Percentiles rank a stretch among this genome's conserved stretches.
phyloP scores from a whole-genome alignment of 495 filamentous ascomycete species.

The Jackrogersella minutella region DNA sequence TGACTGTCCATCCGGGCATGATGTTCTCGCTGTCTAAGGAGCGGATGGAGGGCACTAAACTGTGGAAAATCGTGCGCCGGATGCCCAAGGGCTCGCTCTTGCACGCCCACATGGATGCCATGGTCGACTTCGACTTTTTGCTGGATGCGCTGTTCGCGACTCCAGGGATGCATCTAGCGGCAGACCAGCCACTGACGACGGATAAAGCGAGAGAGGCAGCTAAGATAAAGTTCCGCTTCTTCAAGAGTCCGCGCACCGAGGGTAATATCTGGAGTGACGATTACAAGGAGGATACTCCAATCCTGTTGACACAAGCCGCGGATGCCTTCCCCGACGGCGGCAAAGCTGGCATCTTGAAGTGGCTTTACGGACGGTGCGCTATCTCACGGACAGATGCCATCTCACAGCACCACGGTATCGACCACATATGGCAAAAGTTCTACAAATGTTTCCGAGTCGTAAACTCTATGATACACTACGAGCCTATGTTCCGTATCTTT shows the following conservation, averaged over 20 bases:
- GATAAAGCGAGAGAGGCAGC: slow-evolving; percentile 56
- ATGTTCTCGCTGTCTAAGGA: slow-evolving; percentile 85
- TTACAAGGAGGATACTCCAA: slow-evolving; percentile 64
- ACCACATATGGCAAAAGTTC: slow-evolving; percentile 84
- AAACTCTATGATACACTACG: slow-evolving; percentile 80
- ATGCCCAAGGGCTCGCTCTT: slow-evolving; percentile 94
- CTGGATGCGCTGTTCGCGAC: slow-evolving; percentile 74
- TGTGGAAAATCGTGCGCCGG: slow-evolving; percentile 82
- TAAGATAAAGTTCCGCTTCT: slow-evolving; percentile 64
- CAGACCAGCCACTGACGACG: slow-evolving; percentile 60
- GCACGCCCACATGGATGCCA: slow-evolving; percentile 88
- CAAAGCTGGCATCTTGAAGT: slow-evolving; percentile 72
- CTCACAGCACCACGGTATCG: slow-evolving; percentile 80
- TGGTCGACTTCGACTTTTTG: slow-evolving; percentile 85
- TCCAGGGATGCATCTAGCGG: slow-evolving; percentile 75
- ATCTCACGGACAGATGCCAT: slow-evolving; percentile 75
- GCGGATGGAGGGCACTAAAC: slow-evolving; percentile 78
- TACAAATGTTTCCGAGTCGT: slow-evolving; percentile 72
- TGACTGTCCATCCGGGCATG: slow-evolving; percentile 79
- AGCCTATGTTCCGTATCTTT: slow-evolving; percentile 86
- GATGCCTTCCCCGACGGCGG: slow-evolving; percentile 76
- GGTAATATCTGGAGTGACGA: slow-evolving; percentile 66
- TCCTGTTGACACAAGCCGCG: slow-evolving; percentile 71
- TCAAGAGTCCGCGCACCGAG: slow-evolving; percentile 37
- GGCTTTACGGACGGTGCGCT: slow-evolving; percentile 78